Base-by-base conservation (phyloP, 352 stramenopile species). In the Globisporangium rhizosaccharum region DNA sequence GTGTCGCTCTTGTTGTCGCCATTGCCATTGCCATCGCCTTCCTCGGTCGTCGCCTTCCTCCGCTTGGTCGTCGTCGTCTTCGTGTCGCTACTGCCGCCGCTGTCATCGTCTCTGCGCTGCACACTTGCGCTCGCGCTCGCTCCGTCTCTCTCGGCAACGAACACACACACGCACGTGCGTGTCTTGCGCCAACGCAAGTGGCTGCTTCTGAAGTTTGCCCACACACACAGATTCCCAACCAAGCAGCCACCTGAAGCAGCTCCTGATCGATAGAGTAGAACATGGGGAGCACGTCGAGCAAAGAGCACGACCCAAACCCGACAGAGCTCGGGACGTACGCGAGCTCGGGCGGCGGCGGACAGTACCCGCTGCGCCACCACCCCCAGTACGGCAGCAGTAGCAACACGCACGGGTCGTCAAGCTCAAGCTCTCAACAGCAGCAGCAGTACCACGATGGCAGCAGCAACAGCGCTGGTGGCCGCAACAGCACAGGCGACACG, bases 221-320 rank as follows among this genome's bases (percentile, higher is more conserved):
- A 45, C 39, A 12, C 39, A 12, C 39, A 12, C 39, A 18, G 12
- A 46, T n/a, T 9, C 15, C 1, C 46, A 2, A 51, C 30, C 26
- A n/a, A 10, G 48, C 48, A 36, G 23, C 20, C 23, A 23, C 23
- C 23, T 23, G 23, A 23, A 23, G 23, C 23, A 23, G 23, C 23
- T 23, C 23, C 23, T 23, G 23, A 23, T 23, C 23, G 23, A 37
- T n/a, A 20, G 2, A 26, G 4, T 28, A 49, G 14, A 25, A 47
- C 41, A 94, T 94, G 84, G 84, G 84, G 53, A 94, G 84, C 76
- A 82, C 82, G 26, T 90, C 78, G 37, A 94, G 84, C 66, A 92
- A 92, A 62, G 70, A 87, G 56, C 78, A 87, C 71, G 84, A 94
- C 58, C 70, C 76, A 49, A 88, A 92, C 62, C 84, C 78, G n/a